phyloP scores from a whole-genome alignment of 169 alveolate species.

The Pseudocohnilembus persalinus region DNA sequence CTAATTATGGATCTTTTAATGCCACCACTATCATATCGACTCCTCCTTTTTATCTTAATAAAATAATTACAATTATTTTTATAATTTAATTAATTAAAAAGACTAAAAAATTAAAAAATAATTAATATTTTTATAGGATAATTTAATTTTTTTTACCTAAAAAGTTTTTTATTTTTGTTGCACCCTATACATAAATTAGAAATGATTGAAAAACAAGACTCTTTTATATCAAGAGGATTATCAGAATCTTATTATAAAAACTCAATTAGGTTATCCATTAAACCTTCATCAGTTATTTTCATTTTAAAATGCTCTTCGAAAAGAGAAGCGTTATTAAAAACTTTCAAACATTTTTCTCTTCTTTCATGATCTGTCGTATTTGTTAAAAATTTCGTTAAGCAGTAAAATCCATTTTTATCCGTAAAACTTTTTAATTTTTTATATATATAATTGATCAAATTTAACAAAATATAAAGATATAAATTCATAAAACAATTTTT shows the following conservation, averaged over 20 bases:
- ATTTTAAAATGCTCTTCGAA: constrained; percentile 63
- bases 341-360: constrained; percentile 66
- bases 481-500: not conserved
- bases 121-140: no score
- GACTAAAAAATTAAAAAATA: no score
- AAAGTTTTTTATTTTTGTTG: constrained; percentile 70
- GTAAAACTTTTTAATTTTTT: constrained; percentile 48
- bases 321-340: constrained; percentile 64
- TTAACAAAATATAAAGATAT: not conserved
- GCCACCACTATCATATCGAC: constrained; percentile 74
- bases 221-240: constrained; percentile 73
- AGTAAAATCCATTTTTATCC: constrained; percentile 66
- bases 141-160: constrained; percentile 2
- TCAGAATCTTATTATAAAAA: constrained; percentile 66
- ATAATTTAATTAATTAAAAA: no score
- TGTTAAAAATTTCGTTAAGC: constrained; percentile 67
- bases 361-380: constrained; percentile 70
- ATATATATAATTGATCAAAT: not conserved
- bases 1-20: constrained; percentile 64
- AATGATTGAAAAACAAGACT: constrained; percentile 71
- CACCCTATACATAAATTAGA: constrained; percentile 73
- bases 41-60: constrained; percentile 79
- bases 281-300: constrained; percentile 73
- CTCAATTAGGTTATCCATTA: constrained; percentile 75
- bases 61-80: no score